A percentile compares a stretch with the other conserved stretches of the same genome.
phyloP scores from a whole-genome alignment of 495 filamentous ascomycete genomes.

The Trichocladium uniseriatum region DNA sequence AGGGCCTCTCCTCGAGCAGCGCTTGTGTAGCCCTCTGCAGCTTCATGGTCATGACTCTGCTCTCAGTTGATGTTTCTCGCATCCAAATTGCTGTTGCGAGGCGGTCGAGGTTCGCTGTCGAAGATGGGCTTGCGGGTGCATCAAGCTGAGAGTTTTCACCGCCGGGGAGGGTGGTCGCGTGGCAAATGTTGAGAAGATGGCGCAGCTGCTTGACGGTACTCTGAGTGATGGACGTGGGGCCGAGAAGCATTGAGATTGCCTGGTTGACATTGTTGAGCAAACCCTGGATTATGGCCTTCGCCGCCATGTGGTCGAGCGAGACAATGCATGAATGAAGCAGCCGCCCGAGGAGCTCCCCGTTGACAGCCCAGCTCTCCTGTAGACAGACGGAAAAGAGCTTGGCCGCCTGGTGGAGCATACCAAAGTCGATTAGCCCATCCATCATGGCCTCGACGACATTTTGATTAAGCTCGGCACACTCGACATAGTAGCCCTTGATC shows the following conservation, averaged over 20 bases:
- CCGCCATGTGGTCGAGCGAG: constrained; percentile 19
- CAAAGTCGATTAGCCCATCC: constrained; percentile 31
- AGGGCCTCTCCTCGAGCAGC: background rate
- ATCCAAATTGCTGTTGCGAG: constrained; percentile 15
- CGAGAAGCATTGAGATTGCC: constrained; percentile 11
- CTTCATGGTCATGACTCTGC: background rate
- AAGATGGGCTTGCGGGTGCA: background rate
- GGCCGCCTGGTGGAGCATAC: constrained; percentile 25
- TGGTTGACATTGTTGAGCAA: constrained; percentile 20
- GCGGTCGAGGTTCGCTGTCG: constrained; percentile 1
- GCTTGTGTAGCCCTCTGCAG: background rate
- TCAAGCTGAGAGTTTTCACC: background rate
- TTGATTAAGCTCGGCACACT: constrained; percentile 20
- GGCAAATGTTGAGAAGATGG: constrained; percentile 5
- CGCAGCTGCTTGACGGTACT: constrained; percentile 6
- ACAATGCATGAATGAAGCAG: constrained; percentile 27
- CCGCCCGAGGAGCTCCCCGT: constrained; percentile 21
- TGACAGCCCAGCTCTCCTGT: constrained; percentile 17
- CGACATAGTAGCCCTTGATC: constrained; percentile 13
- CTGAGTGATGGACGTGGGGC: background rate
- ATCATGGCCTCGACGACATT: constrained; percentile 29
- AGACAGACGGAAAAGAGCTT: constrained; percentile 27
- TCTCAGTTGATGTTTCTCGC: constrained; percentile 1
- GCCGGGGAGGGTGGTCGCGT: background rate
- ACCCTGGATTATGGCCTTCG: constrained; percentile 21